Evolutionary conservation across 345 rosid genomes (phyloP).

Genomic region (Boechera retrofracta): DNA sequence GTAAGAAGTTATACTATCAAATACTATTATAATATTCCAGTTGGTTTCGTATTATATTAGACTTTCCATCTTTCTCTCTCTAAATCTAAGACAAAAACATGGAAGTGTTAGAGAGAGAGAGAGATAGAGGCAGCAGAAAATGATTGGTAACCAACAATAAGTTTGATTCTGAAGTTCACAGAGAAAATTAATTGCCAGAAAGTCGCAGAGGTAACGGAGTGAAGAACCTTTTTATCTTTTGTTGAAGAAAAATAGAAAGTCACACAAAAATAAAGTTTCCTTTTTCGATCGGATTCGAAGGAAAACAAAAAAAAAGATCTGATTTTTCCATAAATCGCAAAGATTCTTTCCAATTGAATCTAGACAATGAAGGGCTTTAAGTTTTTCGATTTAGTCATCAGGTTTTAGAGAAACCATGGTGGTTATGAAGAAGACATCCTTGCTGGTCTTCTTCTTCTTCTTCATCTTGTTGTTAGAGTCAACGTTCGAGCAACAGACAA

Average conservation of each 20-base stretch:
- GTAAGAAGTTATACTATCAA: constrained; percentile 10
- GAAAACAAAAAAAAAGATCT: not conserved
- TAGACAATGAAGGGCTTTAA: constrained; percentile 25
- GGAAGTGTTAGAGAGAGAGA: constrained; percentile 28
- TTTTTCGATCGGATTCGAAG: constrained; percentile 6
- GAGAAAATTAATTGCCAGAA: constrained; percentile 13
- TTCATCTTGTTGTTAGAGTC: constrained; percentile 56
- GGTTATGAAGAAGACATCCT: constrained; percentile 49
- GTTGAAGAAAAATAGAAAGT: constrained; percentile 10
- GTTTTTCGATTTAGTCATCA: constrained; percentile 30
- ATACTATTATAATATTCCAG: constrained; percentile 23
- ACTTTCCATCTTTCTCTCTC: constrained; percentile 42
- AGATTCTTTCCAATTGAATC: constrained; percentile 28
- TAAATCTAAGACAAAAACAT: constrained; percentile 39
- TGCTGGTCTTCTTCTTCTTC: constrained; percentile 46
- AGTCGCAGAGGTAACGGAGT: constrained; percentile 46
- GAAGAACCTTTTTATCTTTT: constrained; percentile 15
- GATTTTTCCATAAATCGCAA: constrained; percentile 11
- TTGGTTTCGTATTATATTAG: constrained; percentile 19
- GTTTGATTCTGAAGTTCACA: constrained; percentile 29
- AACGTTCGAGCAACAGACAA: constrained; percentile 69
- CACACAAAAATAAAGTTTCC: constrained; percentile 27
- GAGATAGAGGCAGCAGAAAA: constrained; percentile 19
- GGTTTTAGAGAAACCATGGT: constrained; percentile 61
- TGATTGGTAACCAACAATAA: constrained; percentile 45